phyloP scores from a whole-genome alignment of 257 asterid genomes.

The Anisodus tanguticus region DNA sequence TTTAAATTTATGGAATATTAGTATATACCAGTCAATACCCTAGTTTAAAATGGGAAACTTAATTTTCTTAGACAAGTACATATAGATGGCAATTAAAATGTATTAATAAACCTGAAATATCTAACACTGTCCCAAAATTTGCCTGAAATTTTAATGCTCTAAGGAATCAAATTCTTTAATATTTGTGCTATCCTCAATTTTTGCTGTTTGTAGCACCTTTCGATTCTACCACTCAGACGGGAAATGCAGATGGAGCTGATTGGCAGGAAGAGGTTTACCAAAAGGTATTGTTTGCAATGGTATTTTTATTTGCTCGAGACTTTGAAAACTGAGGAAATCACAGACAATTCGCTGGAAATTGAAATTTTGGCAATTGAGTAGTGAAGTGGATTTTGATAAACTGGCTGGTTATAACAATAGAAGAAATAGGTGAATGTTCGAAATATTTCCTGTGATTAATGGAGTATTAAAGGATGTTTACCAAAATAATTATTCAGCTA shows the following conservation, averaged over 20 bases:
- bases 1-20: too few species aligned
- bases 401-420: background rate
- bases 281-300: constrained; percentile 45
- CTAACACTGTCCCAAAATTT: background rate
- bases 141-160: background rate
- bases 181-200: background rate
- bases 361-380: background rate
- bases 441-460: background rate
- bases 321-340: background rate
- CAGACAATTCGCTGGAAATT: too few species aligned
- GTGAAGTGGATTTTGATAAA: background rate
- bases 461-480: background rate
- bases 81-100: background rate
- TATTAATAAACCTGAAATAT: background rate
- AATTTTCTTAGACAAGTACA: background rate
- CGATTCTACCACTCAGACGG: constrained; percentile 78
- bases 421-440: background rate
- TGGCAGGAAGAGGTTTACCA: constrained; percentile 90
- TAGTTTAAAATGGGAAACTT: background rate
- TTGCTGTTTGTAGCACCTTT: constrained; percentile 51
- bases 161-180: background rate
- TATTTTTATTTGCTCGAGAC: background rate
- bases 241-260: constrained; percentile 65
- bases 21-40: background rate
- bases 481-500: too few species aligned